Evolutionary conservation across 2,329 filamentous ascomycete genomes (phyloP), one percentile per base, ranked within the genome.

Genomic region (Blastomyces percursus): DNA sequence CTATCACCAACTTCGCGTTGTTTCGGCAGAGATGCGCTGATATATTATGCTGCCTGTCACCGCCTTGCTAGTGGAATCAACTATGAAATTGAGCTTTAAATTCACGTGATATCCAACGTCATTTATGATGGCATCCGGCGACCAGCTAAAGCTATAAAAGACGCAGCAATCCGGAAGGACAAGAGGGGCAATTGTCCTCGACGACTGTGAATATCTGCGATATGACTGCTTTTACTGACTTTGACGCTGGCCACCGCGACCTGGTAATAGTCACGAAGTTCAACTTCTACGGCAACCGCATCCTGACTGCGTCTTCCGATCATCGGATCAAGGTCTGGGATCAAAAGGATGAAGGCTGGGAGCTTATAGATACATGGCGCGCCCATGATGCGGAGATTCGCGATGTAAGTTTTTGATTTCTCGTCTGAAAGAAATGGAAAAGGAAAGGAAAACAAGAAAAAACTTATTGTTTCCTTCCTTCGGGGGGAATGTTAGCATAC

Each of bases 261-360:
- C 82, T 94, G 54, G 89, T 95, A 60, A 86, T 92, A 67, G 88
- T 90, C 62, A 86, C 93, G 65, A 88, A 90, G 67, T 96, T 95
- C 82, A 96, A 96, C 75, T 87, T 86, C 67, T 96, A 96, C 74
- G 93, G 92, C 69, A 92, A 91, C 70, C 89, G 92, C 68, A 92
- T 93, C 80, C 89, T 92, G 51, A 94, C 91, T 2, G 91, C 91
- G 42, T 94, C 91, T 21, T 90, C 93, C 21, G 93, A 97, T 74
- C 93, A 96, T 74, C 90, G 89, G 73, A 88, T 97, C 70, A 91
- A 92, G 72, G 89, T 96, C 66, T 96, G 93, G 82, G 88, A 94
- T 71, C 86, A 82, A 63, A 80, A 86, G 67, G 88, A 91, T 69
- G 85, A 86, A 51, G 80, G 84, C 63, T 96, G 91, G 90, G 82